Evolutionary conservation across 495 filamentous ascomycete species (phyloP).

Genomic region (Patellaria atrata): DNA sequence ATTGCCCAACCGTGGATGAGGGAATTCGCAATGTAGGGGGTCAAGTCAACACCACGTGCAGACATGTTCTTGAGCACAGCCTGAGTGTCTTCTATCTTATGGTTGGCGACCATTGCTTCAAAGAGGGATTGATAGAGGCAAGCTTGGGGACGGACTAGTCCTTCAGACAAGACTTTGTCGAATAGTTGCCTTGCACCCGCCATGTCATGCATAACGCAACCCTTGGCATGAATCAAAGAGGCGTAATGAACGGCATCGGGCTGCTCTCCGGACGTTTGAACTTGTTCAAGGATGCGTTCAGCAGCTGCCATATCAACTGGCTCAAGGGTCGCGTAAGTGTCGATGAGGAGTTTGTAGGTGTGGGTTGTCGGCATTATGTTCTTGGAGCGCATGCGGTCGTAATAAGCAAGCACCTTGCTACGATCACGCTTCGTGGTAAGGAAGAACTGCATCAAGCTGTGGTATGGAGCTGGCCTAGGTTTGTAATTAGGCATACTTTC

Average conservation of each 20-base stretch:
- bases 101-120: slow-evolving; percentile 92
- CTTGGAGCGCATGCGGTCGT: slow-evolving; percentile 78
- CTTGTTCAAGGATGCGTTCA: slow-evolving; percentile 66
- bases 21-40: slow-evolving; percentile 95
- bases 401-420: slow-evolving; percentile 87
- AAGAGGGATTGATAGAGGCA: slow-evolving; percentile 93
- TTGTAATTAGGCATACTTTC: slow-evolving; percentile 98
- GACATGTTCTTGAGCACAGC: slow-evolving; percentile 61
- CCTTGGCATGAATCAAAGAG: slow-evolving; percentile 87
- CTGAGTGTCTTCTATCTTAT: slow-evolving; percentile 58
- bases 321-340: slow-evolving; percentile 87
- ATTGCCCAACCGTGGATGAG: slow-evolving; percentile 96
- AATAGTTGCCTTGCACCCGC: slow-evolving; percentile 67
- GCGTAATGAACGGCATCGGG: slow-evolving; percentile 93
- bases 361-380: slow-evolving; percentile 85
- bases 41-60: slow-evolving; percentile 59
- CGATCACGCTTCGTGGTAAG: slow-evolving; percentile 92
- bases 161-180: slow-evolving; percentile 55
- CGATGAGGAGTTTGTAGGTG: slow-evolving; percentile 95
- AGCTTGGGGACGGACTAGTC: slow-evolving; percentile 51
- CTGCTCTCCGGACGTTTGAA: slow-evolving; percentile 54
- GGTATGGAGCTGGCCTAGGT: slow-evolving; percentile 89
- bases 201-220: slow-evolving; percentile 87
- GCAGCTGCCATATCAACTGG: slow-evolving; percentile 84
- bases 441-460: slow-evolving; percentile 99